Base-by-base conservation (phyloP, 1,284 basidiomycete species). In the Mycena sp. region DNA sequence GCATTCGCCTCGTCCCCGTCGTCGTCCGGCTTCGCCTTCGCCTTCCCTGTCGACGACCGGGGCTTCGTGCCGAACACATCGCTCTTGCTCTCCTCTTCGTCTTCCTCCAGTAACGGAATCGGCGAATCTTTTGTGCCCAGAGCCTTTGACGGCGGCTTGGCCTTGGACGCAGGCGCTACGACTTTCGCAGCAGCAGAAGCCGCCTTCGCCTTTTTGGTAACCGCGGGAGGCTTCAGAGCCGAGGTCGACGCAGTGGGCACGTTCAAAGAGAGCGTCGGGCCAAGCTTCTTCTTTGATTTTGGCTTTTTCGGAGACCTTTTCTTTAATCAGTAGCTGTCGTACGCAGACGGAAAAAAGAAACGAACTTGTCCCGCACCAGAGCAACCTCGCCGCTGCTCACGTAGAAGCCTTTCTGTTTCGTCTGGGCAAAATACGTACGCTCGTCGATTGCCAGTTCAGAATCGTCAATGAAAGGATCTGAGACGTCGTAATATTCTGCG, bases 401-500 rank as follows among this genome's bases (percentile, higher is more conserved):
- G 72, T 96, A 98, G 80, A 96, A 98, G 1, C 96, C 96, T 70
- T 94, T 90, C 71, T 96, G 93, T 77, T 93, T 95, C 2, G 96
- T 96, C 77, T 95, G 91, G n/a, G 92, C 94, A 72, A 95, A 93
- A 78, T 89, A 94, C 2, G 92, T 95, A 1, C 95, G 90, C 73
- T 96, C 91, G 78, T 98, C 96, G 43, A 96, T 82, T 21, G 88
- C 89, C 58, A 98, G 85, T 74, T 99, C 96, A 0, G 95, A 95
- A 78, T 99, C 97, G 81, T 99, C 97, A 72, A 99, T 98, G 79
- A 99, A 99, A 0, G 94, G 93, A 78, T 99, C 97, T 1, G 85
- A 83, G 19, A 91, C 83, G 78, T 99, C 96, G 81, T 99, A 99
- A 73, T 92, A 91, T 68, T 92, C 90, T 23, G 85, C 76, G 0